phyloP scores from a whole-genome alignment of 352 stramenopile species.

The Thalassiosira livingstoniorum region DNA sequence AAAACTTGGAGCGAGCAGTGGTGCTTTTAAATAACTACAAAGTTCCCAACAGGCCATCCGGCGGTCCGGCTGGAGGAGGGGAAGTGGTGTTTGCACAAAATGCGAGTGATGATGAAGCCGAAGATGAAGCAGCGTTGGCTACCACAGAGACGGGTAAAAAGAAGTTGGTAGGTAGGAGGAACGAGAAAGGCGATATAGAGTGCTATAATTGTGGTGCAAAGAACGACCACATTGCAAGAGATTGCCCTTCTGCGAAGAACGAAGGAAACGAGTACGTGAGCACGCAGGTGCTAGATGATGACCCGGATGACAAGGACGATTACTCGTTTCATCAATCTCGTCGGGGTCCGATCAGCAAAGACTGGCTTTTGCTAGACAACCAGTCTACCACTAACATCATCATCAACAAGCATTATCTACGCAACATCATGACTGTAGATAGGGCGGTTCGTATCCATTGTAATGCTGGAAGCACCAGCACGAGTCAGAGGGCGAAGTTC shows the following conservation, averaged over 20 bases:
- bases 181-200: neutral
- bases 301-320: too few species aligned
- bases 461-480: neutral
- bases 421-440: neutral
- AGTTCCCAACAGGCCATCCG: neutral
- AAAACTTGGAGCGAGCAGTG: neutral
- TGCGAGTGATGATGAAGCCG: neutral
- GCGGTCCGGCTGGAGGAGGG: neutral
- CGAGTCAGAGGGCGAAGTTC: neutral
- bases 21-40: neutral
- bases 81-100: neutral
- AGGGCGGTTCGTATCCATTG: neutral
- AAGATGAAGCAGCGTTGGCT: neutral
- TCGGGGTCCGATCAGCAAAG: too few species aligned
- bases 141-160: neutral
- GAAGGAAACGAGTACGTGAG: neutral
- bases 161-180: neutral
- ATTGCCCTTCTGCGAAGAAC: too few species aligned
- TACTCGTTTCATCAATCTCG: too few species aligned
- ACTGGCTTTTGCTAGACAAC: too few species aligned
- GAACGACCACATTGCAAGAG: neutral
- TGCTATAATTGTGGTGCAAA: neutral
- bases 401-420: too few species aligned
- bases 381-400: too few species aligned
- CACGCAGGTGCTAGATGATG: too few species aligned